Conservation (phyloP, 1,284 basidiomycete genomes). For the Tilletia indica region DNA sequence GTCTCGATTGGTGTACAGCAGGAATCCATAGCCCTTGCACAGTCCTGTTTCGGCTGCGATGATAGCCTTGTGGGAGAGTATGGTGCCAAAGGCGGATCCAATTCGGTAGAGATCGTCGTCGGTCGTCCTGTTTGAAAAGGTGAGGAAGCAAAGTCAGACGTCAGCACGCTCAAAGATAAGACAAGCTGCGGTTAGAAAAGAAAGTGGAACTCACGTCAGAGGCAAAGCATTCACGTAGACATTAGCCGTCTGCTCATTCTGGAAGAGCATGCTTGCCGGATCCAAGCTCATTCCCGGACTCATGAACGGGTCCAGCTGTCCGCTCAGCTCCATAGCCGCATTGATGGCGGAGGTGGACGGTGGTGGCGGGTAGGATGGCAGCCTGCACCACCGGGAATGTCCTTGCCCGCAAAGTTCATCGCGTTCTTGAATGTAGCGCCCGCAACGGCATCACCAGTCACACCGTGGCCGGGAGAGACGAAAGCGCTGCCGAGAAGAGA, state of each 20-base stretch:
- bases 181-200: neutral
- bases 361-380: neutral
- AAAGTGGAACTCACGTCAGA: conserved; percentile 30
- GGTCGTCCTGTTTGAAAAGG: conserved; percentile 28
- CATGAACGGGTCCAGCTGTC: neutral
- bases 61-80: conserved; percentile 51
- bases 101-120: conserved; percentile 39
- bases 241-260: conserved; percentile 29
- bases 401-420: no score
- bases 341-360: neutral
- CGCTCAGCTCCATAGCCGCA: neutral
- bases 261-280: conserved; percentile 16
- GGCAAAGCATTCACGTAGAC: conserved; percentile 45
- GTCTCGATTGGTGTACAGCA: conserved; percentile 39
- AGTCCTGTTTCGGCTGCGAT: conserved; percentile 40
- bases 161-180: neutral
- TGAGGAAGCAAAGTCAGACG: neutral
- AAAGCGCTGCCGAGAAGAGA: no score
- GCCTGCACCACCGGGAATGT: neutral
- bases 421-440: no score
- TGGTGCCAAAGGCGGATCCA: conserved; percentile 40
- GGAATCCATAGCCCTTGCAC: conserved; percentile 49
- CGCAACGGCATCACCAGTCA: no score
- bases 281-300: conserved; percentile 2
- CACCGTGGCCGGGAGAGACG: no score